phyloP scores from a whole-genome alignment of 139 green algal species.

The Spirogloea muscicola region DNA sequence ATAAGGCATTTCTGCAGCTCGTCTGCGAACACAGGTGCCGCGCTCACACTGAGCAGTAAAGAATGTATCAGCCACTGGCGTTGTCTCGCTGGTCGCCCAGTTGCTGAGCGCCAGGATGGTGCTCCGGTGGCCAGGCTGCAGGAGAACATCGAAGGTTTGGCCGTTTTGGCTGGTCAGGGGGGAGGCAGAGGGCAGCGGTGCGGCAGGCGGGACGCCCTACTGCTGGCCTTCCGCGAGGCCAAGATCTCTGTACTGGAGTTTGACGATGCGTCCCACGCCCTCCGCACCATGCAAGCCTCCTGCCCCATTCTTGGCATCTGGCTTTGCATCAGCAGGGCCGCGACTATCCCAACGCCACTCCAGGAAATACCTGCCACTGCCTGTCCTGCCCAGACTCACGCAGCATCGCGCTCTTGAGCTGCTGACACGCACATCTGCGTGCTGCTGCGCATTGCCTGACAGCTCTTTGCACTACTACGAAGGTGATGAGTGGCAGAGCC shows the following conservation, averaged over 20 bases:
- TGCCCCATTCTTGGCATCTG: not conserved
- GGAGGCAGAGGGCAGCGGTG: conserved; percentile 55
- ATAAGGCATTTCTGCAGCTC: conserved; percentile 12
- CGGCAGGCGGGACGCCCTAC: conserved; percentile 54
- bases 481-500: conserved; percentile 8
- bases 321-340: not conserved
- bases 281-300: conserved; percentile 51
- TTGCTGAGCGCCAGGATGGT: not conserved
- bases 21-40: conserved; percentile 32
- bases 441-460: not conserved
- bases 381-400: not conserved
- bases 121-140: conserved; percentile 14
- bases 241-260: conserved; percentile 85
- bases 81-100: too few relatives aligned
- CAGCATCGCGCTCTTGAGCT: too few relatives aligned
- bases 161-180: conserved; percentile 10
- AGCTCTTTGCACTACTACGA: conserved; percentile 82
- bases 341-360: not conserved
- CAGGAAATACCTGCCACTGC: not conserved
- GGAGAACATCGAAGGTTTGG: conserved; percentile 40
- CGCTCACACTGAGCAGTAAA: too few relatives aligned
- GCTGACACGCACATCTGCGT: too few relatives aligned
- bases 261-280: conserved; percentile 56
- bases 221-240: conserved; percentile 80
- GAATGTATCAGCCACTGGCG: too few relatives aligned